A percentile compares a stretch with the other conserved stretches of the same genome.
Conservation (phyloP, 2,329 filamentous ascomycete genomes). For the Aureobasidium sp. region DNA sequence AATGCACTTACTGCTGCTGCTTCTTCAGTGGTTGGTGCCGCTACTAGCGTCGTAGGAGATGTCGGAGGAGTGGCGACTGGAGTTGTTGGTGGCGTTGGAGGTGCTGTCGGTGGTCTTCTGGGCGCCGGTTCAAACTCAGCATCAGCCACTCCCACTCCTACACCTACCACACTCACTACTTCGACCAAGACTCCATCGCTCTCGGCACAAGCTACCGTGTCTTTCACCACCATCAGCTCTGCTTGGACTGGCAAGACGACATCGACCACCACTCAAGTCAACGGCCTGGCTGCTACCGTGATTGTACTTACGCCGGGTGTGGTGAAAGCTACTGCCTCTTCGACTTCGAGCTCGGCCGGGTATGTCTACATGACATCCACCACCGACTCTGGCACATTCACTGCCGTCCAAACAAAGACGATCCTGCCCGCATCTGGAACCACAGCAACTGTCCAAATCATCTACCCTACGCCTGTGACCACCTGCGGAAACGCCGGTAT, state of each 20-base stretch:
- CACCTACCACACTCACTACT: slow-evolving; percentile 7
- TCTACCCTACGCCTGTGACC: slow-evolving; percentile 16
- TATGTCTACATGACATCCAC: slow-evolving; percentile 7
- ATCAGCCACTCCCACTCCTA: slow-evolving; percentile 9
- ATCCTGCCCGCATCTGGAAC: slow-evolving; percentile 5
- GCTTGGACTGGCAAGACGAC: slow-evolving; percentile 18
- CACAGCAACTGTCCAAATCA: slow-evolving; percentile 9
- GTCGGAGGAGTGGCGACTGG: background rate
- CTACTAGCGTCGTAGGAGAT: background rate
- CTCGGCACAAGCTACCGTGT: slow-evolving; percentile 10
- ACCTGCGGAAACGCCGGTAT: slow-evolving; percentile 17
- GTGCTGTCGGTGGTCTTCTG: background rate
- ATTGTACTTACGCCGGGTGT: slow-evolving; percentile 16
- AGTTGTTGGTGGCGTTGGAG: background rate
- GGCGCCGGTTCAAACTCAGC: background rate
- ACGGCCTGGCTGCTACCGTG: slow-evolving; percentile 14
- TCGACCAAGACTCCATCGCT: background rate
- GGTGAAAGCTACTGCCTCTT: background rate
- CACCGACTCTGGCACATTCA: slow-evolving; percentile 11
- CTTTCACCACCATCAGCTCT: slow-evolving; percentile 17
- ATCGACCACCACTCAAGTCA: slow-evolving; percentile 12
- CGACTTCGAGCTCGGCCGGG: background rate
- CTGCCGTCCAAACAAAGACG: slow-evolving; percentile 16
- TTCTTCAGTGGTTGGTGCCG: background rate
- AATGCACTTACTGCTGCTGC: background rate